Conservation (phyloP, 495 filamentous ascomycete species). For the Trichoderma erinaceum region DNA sequence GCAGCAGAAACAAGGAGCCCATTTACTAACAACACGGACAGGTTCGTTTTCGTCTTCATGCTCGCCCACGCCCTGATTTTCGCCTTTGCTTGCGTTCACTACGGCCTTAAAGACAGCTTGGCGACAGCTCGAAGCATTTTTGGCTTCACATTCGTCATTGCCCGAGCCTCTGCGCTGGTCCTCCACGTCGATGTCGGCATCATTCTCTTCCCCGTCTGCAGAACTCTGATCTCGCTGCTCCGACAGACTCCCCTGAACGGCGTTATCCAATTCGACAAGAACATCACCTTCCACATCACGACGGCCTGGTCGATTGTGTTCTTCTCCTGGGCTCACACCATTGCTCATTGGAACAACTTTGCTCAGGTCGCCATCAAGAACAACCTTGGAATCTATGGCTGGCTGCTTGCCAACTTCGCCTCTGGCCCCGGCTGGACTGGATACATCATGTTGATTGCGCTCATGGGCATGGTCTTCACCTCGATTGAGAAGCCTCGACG, state of each 20-base stretch:
- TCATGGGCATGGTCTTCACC: slow-evolving; percentile 63
- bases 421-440: slow-evolving; percentile 75
- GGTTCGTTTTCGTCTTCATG: slow-evolving; percentile 66
- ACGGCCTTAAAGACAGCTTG: slow-evolving; percentile 64
- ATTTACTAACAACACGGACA: slow-evolving; percentile 24
- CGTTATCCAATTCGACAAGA: slow-evolving; percentile 75
- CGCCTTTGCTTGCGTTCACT: slow-evolving; percentile 69
- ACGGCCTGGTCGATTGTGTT: slow-evolving; percentile 76
- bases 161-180: slow-evolving; percentile 60
- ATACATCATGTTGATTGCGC: slow-evolving; percentile 65
- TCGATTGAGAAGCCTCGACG: slow-evolving; percentile 62
- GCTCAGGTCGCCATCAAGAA: slow-evolving; percentile 66
- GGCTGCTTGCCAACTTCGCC: slow-evolving; percentile 59
- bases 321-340: slow-evolving; percentile 74
- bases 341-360: slow-evolving; percentile 77
- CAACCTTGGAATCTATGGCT: slow-evolving; percentile 65
- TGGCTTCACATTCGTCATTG: slow-evolving; percentile 64
- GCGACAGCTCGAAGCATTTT: slow-evolving; percentile 55
- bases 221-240: slow-evolving; percentile 68
- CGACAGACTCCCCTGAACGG: slow-evolving; percentile 70
- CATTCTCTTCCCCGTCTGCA: slow-evolving; percentile 72
- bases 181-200: slow-evolving; percentile 72
- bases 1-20: background rate
- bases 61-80: slow-evolving; percentile 62
- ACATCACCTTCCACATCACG: slow-evolving; percentile 75